Evolutionary conservation across 2,329 filamentous ascomycete genomes (phyloP), one percentile per base, ranked within the genome.

Genomic region (Incumbomyces lentus): DNA sequence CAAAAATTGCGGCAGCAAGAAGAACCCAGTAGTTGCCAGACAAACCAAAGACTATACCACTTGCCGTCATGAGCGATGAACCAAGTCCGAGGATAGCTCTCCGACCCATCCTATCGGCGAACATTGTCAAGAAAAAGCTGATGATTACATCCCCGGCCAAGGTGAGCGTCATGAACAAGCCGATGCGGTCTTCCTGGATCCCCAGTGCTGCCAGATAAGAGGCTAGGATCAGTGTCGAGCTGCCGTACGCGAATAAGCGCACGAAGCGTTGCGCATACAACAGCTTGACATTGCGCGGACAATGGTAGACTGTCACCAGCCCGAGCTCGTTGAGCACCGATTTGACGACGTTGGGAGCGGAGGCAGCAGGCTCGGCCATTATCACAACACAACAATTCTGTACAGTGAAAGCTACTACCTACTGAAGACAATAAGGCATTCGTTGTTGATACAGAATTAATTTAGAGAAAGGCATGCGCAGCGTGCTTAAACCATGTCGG

Each of bases 161-260:
- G 0, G 79, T 82, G 32, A 82, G 62, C 1, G 74, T 79, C 77
- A 82, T 80, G 55, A 82, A 81, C 6, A 81, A 58, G 5, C 79
- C 79, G 49, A 82, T 81, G 17, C 68, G 70, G 19, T 72, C 66
- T 58, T 81, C 78, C 1, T 76, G 68, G 45, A 79, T 71, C 0
- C 65, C 62, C 11, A 82, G 62, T 16, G 72, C 69, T 6, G 74
- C 70, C 42, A 82, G 73, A 58, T 80, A 81, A 13, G 79, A 73
- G 10, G 76, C 79, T 37, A 82, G 67, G 43, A 81, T 75, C 37
- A 82, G 67, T 0, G 77, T 73, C 16, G 72, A 74, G 46, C 74
- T 73, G 40, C 78, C 78, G 51, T 79, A 81, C n/a, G 78, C 77
- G 53, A 81, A 77, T 63, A 82, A 75, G 45, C 78, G 78, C 48